These are phyloP conservation scores for Boletus speciosus DNA, from an alignment of 768 basidiomycete species.

Conservation along the genomic window DNA sequence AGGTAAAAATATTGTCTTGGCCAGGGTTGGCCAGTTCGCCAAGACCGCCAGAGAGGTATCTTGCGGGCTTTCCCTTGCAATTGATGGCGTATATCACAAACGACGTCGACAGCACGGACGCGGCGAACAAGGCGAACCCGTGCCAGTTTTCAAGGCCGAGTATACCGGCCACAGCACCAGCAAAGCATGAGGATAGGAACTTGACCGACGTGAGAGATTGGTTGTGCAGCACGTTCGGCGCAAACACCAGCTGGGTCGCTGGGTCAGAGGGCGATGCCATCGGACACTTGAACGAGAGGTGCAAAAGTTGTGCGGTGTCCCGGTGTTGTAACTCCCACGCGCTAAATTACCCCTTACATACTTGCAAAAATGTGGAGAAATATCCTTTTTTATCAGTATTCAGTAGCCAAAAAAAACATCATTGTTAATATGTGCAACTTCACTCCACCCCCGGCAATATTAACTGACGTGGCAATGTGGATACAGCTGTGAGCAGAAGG, in stretches of 20 bases:
- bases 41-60: conserved; percentile 60
- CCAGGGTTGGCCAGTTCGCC: conserved; percentile 77
- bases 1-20: conserved; percentile 88
- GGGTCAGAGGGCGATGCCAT: conserved; percentile 50
- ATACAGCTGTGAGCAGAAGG: too few species aligned
- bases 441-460: too few species aligned
- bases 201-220: conserved; percentile 62
- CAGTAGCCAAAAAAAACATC: too few species aligned
- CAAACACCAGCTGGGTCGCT: conserved; percentile 59
- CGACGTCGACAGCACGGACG: conserved; percentile 65
- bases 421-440: too few species aligned
- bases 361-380: too few species aligned
- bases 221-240: conserved; percentile 65
- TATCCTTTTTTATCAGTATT: too few species aligned
- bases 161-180: conserved; percentile 85
- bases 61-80: conserved; percentile 61
- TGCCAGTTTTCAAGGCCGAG: conserved; percentile 83
- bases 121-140: conserved; percentile 77
- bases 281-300: background rate
- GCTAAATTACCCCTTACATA: background rate
- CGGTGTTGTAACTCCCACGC: conserved; percentile 12
- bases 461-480: too few species aligned
- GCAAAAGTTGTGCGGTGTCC: background rate
- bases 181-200: conserved; percentile 79
- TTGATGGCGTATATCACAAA: conserved; percentile 64